Conservation (phyloP, 2,329 filamentous ascomycete genomes). For the Alternaria arborescens region DNA sequence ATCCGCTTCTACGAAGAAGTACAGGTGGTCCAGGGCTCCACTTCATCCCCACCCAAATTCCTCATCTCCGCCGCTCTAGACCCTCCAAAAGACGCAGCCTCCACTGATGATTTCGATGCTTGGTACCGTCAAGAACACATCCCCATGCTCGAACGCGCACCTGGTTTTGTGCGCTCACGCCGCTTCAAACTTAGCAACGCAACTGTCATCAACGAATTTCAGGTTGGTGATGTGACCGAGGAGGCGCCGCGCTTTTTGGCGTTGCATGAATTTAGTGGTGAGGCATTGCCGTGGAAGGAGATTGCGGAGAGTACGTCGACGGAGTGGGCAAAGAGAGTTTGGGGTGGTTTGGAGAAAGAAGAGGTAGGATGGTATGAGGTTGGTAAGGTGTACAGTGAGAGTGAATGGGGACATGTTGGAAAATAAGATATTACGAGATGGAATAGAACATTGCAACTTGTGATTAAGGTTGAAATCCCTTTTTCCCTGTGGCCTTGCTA, state of each 20-base stretch:
- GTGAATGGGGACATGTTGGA: slow-evolving; percentile 20
- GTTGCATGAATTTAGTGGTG: slow-evolving; percentile 36
- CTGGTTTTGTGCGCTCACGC: slow-evolving; percentile 33
- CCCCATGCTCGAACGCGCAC: slow-evolving; percentile 9
- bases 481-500: neutral
- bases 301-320: slow-evolving; percentile 24
- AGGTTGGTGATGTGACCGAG: slow-evolving; percentile 14
- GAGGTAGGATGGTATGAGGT: slow-evolving; percentile 32
- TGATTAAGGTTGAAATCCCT: neutral
- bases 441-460: neutral
- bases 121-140: slow-evolving; percentile 38
- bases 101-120: slow-evolving; percentile 24
- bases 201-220: slow-evolving; percentile 31
- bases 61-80: slow-evolving; percentile 24
- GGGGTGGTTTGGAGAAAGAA: slow-evolving; percentile 18
- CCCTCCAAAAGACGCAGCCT: slow-evolving; percentile 8
- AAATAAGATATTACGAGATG: neutral
- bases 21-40: neutral
- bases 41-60: slow-evolving; percentile 15
- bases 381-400: slow-evolving; percentile 27
- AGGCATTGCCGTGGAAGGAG: slow-evolving; percentile 29
- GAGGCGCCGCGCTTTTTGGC: slow-evolving; percentile 28
- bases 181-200: slow-evolving; percentile 28
- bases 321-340: slow-evolving; percentile 35
- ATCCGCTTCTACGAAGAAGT: slow-evolving; percentile 36